A percentile compares a stretch with the other conserved stretches of the same genome.
These are phyloP conservation scores for Coemansia sp. DNA, from an alignment of 192 early-diverging fungal genomes.

Conservation along the genomic window DNA sequence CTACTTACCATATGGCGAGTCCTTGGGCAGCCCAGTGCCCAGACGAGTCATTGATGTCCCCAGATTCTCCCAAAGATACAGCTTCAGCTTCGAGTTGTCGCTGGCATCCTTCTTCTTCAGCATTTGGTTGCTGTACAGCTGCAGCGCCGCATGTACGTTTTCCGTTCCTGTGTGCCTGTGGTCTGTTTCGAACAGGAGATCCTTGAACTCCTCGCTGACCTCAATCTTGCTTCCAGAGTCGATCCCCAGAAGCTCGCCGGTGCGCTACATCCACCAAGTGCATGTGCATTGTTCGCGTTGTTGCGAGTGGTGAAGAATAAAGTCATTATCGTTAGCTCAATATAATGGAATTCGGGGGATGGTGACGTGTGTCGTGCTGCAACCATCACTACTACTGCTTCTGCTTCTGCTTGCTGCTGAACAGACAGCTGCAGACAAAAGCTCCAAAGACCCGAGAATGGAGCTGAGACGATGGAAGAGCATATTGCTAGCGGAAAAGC, in stretches of 20 bases:
- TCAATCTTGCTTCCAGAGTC: slow-evolving; percentile 62
- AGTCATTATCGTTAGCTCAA: too few relatives aligned
- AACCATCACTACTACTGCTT: too few relatives aligned
- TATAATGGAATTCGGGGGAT: too few relatives aligned
- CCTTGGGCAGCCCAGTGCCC: slow-evolving; percentile 56
- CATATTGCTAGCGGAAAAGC: too few relatives aligned
- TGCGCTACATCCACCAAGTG: slow-evolving; percentile 39
- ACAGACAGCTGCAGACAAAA: too few relatives aligned
- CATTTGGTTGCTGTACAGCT: slow-evolving; percentile 52
- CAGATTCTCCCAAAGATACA: slow-evolving; percentile 63
- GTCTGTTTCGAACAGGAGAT: slow-evolving; percentile 74
- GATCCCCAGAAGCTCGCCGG: slow-evolving; percentile 78
- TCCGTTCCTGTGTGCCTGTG: slow-evolving; percentile 63
- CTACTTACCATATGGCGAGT: slow-evolving; percentile 52
- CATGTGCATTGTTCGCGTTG: too few relatives aligned
- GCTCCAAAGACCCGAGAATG: too few relatives aligned
- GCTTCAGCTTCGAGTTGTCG: slow-evolving; percentile 64
- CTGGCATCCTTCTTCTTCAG: slow-evolving; percentile 69
- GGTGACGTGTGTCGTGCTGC: too few relatives aligned
- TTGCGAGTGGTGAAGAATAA: too few relatives aligned
- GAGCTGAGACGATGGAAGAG: too few relatives aligned
- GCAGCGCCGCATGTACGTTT: slow-evolving; percentile 59
- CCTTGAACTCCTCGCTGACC: slow-evolving; percentile 80
- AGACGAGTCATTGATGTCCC: slow-evolving; percentile 64
- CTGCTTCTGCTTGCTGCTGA: too few relatives aligned